Base-by-base conservation (phyloP, 768 basidiomycete species). In the Naganishia friedmannii region DNA sequence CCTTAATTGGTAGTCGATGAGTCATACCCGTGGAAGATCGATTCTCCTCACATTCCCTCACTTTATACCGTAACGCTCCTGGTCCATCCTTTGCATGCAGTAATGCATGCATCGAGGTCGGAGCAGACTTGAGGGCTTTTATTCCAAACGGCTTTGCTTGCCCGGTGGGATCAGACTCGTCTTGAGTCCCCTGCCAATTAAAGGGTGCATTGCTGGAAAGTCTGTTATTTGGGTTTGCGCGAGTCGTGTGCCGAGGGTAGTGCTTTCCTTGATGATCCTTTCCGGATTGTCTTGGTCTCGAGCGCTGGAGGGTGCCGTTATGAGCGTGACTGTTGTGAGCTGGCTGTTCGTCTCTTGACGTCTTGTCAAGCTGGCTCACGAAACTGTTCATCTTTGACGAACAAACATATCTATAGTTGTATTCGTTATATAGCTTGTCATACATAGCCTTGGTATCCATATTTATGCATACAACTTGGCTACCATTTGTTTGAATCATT, bases 1-100 rank as follows among this genome's bases (percentile, higher is more conserved):
- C 34, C 26, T 54, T 46, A 34, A 42, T 70, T 70, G 69, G 60
- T 70, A 70, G 69, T 70, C 60, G 69, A 70, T 70, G 69, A 70
- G 69, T 70, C 69, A 70, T 70, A 70, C 60, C 69, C 69, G 51
- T 70, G 69, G 69, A 57, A 70, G 54, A 70, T 34, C 29, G 53
- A 34, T 51, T 2, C 60, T 51, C 60, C 48, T 51, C 28, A 26
- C 53, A 53, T 70, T 53, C 48, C 53, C 53, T 53, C 34, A 57
- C 19, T 57, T 3, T 66, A 34, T 66, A 34, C 65, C 65, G 46
- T 23, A 51, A 54, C 48, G 65, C 46, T 66, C 28, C 29, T 66
- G 28, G 48, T 66, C 53, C 39, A 66, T 19, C 65, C 53, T 54
- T 53, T 31, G 23, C 34, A 12, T 37, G 19, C 23, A 28, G 45